Evolutionary conservation across 164 flowering plant species (phyloP), one percentile per base, ranked within the genome.

Genomic region (Sextonia rubra): DNA sequence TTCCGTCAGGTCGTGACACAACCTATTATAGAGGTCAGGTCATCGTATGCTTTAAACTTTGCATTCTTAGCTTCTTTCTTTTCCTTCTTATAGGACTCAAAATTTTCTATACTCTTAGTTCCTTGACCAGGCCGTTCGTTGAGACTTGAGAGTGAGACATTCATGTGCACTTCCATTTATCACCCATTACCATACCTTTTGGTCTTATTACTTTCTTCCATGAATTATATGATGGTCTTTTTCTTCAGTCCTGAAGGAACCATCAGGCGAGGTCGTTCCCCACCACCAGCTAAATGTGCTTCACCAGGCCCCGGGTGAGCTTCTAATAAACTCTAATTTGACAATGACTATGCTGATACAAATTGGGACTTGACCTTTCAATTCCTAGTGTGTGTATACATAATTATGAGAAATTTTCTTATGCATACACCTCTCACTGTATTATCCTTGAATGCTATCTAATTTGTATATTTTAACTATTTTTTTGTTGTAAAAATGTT

Each of bases 251-350:
- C 91, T 76, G 75, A 77, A 64, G 90, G 78, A 58, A 83, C 71
- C 60, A 83, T 81, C 8, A 84, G 77, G 77, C 84, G 92, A 75
- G 88, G 89, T 61, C 96, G 87, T 15, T 85, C 92, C 12, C 90
- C 96, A 22, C 86, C 85, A 27, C 88, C 89, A 37, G 48, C 91
- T 65, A 87, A 86, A 74, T 84, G 79, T 70, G 71, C 83, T 68
- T 82, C 94, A 68, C 89, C 97, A 11, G 87, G 86, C 22, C 90
- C 89, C 3, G 84, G 93, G 97, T 92, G 75, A 62, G 60, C 9
- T 58, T 71, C 22, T 44, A 25, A 25, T 30, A 14, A 48, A 64
- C 66, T 22, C 29, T 52, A n/a, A 20, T 55, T 55, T 69, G 68
- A 15, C 20, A n/a, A 26, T 48, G 18, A 58, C 3, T 73, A 27